A percentile compares a stretch with the other conserved stretches of the same genome.
phyloP scores from a whole-genome alignment of 2,329 filamentous ascomycete species.

The Chrysoporthe puriensis region DNA sequence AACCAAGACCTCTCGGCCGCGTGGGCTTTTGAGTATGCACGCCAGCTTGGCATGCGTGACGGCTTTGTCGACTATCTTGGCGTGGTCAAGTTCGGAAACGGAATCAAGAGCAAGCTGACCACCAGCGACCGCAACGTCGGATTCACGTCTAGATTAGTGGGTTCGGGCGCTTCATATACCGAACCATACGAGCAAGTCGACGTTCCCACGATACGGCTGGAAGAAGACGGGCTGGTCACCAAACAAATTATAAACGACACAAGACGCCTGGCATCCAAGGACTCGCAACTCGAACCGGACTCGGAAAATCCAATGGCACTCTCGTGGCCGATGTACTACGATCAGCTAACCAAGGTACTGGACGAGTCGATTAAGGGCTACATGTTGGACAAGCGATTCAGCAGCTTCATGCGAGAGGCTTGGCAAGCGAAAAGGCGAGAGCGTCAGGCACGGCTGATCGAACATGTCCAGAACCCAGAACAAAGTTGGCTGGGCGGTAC shows the following conservation, averaged over 20 bases:
- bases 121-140: slow-evolving; percentile 6
- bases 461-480: background rate
- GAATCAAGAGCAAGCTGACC: background rate
- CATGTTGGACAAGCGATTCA: slow-evolving; percentile 12
- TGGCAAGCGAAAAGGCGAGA: background rate
- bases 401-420: background rate
- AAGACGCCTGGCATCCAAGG: slow-evolving; percentile 2
- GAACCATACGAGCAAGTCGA: slow-evolving; percentile 18
- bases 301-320: background rate
- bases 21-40: slow-evolving; percentile 23
- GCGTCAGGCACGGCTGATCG: slow-evolving; percentile 2
- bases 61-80: slow-evolving; percentile 22
- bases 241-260: background rate
- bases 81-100: background rate
- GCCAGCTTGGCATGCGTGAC: slow-evolving; percentile 19
- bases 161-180: background rate
- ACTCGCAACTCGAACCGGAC: background rate
- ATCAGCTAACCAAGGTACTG: background rate
- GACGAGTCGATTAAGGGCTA: slow-evolving; percentile 18
- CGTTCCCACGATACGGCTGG: slow-evolving; percentile 11
- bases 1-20: slow-evolving; percentile 24
- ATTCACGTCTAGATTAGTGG: slow-evolving; percentile 5
- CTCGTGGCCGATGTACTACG: slow-evolving; percentile 22
- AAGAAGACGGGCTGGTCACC: background rate
- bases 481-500: background rate